Evolutionary conservation across 495 filamentous ascomycete genomes (phyloP).

Genomic region (Pyrenopolyporus hunteri): DNA sequence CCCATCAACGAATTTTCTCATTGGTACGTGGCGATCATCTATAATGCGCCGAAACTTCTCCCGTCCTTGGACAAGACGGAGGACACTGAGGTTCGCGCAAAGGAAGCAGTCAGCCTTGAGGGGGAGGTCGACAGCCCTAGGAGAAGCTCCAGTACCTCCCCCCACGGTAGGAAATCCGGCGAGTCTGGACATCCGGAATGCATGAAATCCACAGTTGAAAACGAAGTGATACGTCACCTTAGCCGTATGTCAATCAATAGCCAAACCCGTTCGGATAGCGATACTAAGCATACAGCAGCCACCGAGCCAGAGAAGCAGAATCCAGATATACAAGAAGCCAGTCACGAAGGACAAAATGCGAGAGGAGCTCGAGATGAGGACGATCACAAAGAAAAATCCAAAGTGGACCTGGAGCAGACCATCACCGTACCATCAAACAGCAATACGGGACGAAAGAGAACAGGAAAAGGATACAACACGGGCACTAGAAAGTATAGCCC

Average conservation of each 20-base stretch:
- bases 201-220: constrained; percentile 5
- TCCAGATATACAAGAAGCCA: background rate
- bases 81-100: constrained; percentile 22
- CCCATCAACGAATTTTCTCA: constrained; percentile 87
- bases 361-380: constrained; percentile 8
- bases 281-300: constrained; percentile 26
- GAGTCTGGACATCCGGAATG: background rate
- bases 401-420: constrained; percentile 15
- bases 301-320: constrained; percentile 7
- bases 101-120: constrained; percentile 22
- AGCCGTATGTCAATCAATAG: constrained; percentile 40
- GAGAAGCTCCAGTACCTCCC: background rate
- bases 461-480: constrained; percentile 30
- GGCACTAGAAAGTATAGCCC: constrained; percentile 46
- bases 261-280: constrained; percentile 1
- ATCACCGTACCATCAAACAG: background rate
- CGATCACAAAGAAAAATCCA: too few relatives aligned
- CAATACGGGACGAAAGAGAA: constrained; percentile 23
- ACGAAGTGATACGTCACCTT: constrained; percentile 26
- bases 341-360: constrained; percentile 10
- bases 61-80: constrained; percentile 40
- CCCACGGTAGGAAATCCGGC: constrained; percentile 1
- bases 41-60: constrained; percentile 72
- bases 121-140: constrained; percentile 14
- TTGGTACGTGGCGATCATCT: constrained; percentile 97